These are phyloP conservation scores for Leccinum uliginosum DNA, from an alignment of 768 basidiomycete species.

Conservation along the genomic window DNA sequence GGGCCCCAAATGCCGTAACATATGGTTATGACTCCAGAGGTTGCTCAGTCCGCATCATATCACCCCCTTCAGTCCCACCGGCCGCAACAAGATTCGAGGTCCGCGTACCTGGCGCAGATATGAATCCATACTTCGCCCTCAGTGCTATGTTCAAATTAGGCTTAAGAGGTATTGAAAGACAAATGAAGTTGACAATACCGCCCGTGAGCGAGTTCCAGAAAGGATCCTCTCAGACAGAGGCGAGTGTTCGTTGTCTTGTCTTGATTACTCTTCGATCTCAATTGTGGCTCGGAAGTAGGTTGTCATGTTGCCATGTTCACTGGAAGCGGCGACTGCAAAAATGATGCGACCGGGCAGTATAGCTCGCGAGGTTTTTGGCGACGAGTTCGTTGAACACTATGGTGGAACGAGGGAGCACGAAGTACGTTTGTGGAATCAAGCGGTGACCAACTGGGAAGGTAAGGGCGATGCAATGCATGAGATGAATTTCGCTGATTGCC, in stretches of 20 bases:
- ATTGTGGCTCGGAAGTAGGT: constrained; percentile 38
- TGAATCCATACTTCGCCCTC: constrained; percentile 89
- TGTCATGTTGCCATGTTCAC: constrained; percentile 69
- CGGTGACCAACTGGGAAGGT: constrained; percentile 96
- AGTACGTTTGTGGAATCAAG: constrained; percentile 78
- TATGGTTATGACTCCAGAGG: constrained; percentile 96
- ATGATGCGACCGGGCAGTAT: constrained; percentile 80
- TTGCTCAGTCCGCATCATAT: constrained; percentile 88
- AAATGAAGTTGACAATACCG: constrained; percentile 59
- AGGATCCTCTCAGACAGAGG: constrained; percentile 50
- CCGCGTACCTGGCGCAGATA: constrained; percentile 94
- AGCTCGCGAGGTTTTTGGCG: constrained; percentile 83
- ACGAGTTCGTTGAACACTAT: constrained; percentile 91
- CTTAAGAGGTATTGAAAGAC: constrained; percentile 80
- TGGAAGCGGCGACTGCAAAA: constrained; percentile 72
- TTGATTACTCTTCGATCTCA: neutral
- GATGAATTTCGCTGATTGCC: constrained; percentile 7
- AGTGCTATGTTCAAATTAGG: constrained; percentile 87
- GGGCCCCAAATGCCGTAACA: constrained; percentile 90
- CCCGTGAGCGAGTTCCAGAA: constrained; percentile 48
- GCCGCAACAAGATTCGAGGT: constrained; percentile 88
- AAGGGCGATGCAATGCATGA: constrained; percentile 19
- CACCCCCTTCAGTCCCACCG: constrained; percentile 81
- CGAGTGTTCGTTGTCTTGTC: constrained; percentile 38
- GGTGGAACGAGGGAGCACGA: constrained; percentile 95